Base-by-base conservation (phyloP, 352 stramenopile genomes). In the Pythium aristosporum region DNA sequence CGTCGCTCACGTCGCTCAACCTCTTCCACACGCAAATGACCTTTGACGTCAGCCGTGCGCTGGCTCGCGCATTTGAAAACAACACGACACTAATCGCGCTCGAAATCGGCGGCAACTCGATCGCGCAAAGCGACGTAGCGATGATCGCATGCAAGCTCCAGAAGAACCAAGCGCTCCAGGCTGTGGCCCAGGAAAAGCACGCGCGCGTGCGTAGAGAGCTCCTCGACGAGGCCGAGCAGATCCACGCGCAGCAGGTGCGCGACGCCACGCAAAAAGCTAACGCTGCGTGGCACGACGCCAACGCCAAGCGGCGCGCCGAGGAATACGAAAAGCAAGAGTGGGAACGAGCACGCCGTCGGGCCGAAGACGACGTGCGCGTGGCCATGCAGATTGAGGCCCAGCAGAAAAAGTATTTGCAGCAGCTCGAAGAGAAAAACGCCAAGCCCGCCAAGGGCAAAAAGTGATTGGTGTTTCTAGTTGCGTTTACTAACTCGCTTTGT, bases 361-460 rank as follows among this genome's bases (percentile, higher is more conserved):
- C 78, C 30, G 78, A 87, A 39, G 69, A 67, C 13, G 76, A 86
- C 2, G 74, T 89, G 34, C 65, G 72, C 3, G 68, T 82, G 12
- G 56, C 82, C 18, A 41, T 82, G 42, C 74, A 71, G 39, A 87
- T 89, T 63, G 75, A 87, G 36, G 73, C 72, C 13, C 61, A 83
- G 42, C 79, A 87, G 57, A 87, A 89, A 28, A 71, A 74, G 58
- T 85, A 89, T 37, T 41, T 77, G 44, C 74, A 79, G 20, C 50
- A 64, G 18, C 71, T 74, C 2, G 75, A 85, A 36, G 78, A 81
- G 57, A 86, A 79, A 10, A 86, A 84, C 39, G 72, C 50, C 39
- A 91, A 89, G 70, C 63, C 50, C 41, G 79, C 39, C 34, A 91
- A 89, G 71, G 70, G 58, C 48, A 89, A 87, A 63, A 91, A 88